Conservation (phyloP, 2,329 filamentous ascomycete genomes). For the Amylocarpus encephaloides region DNA sequence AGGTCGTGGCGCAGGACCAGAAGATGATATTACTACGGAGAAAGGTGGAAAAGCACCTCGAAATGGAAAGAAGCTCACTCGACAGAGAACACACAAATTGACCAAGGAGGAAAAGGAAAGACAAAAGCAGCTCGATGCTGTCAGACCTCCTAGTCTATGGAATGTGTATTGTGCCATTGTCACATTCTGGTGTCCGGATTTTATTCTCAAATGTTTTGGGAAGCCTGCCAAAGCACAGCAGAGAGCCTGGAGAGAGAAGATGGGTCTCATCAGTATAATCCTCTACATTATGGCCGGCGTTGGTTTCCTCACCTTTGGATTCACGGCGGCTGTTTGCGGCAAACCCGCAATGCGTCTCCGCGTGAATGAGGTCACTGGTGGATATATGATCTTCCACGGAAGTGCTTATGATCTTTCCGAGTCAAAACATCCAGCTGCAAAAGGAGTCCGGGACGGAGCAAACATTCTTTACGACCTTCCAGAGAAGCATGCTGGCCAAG, state of each 20-base stretch:
- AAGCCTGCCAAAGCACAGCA: slow-evolving; percentile 81
- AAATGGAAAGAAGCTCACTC: slow-evolving; percentile 27
- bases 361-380: slow-evolving; percentile 71
- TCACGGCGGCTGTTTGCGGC: slow-evolving; percentile 82
- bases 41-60: slow-evolving; percentile 28
- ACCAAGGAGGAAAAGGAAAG: slow-evolving; percentile 53
- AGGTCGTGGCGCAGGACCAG: slow-evolving; percentile 21
- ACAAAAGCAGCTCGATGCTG: slow-evolving; percentile 54
- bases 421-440: slow-evolving; percentile 73
- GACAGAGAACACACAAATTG: slow-evolving; percentile 54
- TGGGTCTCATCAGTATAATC: slow-evolving; percentile 93
- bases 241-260: slow-evolving; percentile 95
- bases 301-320: slow-evolving; percentile 94
- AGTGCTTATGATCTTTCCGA: slow-evolving; percentile 74
- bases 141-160: slow-evolving; percentile 82
- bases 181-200: slow-evolving; percentile 91
- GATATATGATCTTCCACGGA: slow-evolving; percentile 96
- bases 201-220: slow-evolving; percentile 77
- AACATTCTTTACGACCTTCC: slow-evolving; percentile 87
- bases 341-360: slow-evolving; percentile 62
- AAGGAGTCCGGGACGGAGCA: slow-evolving; percentile 64
- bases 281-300: slow-evolving; percentile 80
- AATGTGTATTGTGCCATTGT: slow-evolving; percentile 90
- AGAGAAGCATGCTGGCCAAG: slow-evolving; percentile 75
- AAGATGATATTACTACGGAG: slow-evolving; percentile 18